A percentile compares a stretch with the other conserved stretches of the same genome.
Evolutionary conservation across 2,329 filamentous ascomycete species (phyloP).

Genomic region (Cercospora berteroae): DNA sequence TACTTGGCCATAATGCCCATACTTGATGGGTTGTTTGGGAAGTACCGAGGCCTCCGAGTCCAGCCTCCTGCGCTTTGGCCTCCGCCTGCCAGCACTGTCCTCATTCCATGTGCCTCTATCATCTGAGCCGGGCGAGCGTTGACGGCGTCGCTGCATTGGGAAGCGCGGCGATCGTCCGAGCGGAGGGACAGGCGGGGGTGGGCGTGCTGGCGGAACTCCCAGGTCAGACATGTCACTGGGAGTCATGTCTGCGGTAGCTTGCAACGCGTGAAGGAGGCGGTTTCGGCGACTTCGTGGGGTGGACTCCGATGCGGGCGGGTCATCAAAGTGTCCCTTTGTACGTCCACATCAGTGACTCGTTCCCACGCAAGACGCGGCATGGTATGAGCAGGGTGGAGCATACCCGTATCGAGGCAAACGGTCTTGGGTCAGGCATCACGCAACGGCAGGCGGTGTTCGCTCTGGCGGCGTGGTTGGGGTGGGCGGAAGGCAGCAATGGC

Average conservation of each 20-base stretch:
- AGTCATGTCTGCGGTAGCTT: conserved; percentile 37
- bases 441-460: conserved; percentile 5
- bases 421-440: conserved; percentile 27
- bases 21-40: conserved; percentile 57
- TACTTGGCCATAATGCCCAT: conserved; percentile 84
- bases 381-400: conserved; percentile 8
- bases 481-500: background rate
- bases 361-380: conserved; percentile 3
- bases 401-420: conserved; percentile 26
- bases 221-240: conserved; percentile 25
- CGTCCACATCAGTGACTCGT: conserved; percentile 18
- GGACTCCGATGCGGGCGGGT: conserved; percentile 42
- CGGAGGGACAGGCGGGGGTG: conserved; percentile 12
- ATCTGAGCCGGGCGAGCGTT: conserved; percentile 25
- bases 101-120: conserved; percentile 19
- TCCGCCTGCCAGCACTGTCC: conserved; percentile 21
- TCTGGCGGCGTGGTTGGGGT: background rate
- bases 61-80: conserved; percentile 42
- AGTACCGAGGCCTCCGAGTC: conserved; percentile 32
- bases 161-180: conserved; percentile 14
- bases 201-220: conserved; percentile 15
- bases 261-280: conserved; percentile 37
- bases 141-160: conserved; percentile 22
- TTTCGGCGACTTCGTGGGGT: conserved; percentile 35
- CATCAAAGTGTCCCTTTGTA: conserved; percentile 44